Percentiles rank a stretch among this genome's conserved stretches.
phyloP scores from a whole-genome alignment of 2,329 filamentous ascomycete species.

The Cadophora luteo-olivacea region DNA sequence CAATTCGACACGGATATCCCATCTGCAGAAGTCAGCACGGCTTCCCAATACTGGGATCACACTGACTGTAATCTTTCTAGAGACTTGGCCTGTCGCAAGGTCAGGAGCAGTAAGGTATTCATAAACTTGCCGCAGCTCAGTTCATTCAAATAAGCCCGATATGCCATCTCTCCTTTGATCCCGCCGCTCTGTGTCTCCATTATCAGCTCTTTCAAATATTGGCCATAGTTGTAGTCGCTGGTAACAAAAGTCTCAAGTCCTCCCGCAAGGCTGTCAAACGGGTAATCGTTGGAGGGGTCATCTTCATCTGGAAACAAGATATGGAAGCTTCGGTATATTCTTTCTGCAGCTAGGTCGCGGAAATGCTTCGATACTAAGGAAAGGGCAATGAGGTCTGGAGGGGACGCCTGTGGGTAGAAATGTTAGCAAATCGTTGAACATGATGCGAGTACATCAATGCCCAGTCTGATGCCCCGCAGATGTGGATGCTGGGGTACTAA shows the following conservation, averaged over 20 bases:
- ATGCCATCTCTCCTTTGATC: slow-evolving; percentile 58
- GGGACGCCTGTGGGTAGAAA: slow-evolving; percentile 52
- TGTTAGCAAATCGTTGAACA: background rate
- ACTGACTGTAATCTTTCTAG: slow-evolving; percentile 64
- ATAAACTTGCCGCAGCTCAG: slow-evolving; percentile 68
- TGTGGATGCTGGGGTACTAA: background rate
- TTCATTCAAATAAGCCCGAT: slow-evolving; percentile 60
- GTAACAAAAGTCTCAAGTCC: slow-evolving; percentile 67
- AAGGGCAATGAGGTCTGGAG: slow-evolving; percentile 61
- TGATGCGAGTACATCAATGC: background rate
- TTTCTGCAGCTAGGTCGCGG: slow-evolving; percentile 61
- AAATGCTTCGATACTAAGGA: slow-evolving; percentile 64
- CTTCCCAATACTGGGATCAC: background rate
- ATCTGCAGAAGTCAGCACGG: slow-evolving; percentile 48
- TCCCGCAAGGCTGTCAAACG: slow-evolving; percentile 62
- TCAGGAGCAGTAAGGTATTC: slow-evolving; percentile 64
- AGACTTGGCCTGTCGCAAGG: slow-evolving; percentile 59
- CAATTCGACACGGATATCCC: slow-evolving; percentile 70
- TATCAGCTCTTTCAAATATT: slow-evolving; percentile 60
- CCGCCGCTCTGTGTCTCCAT: slow-evolving; percentile 62
- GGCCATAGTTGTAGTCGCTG: slow-evolving; percentile 68
- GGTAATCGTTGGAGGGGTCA: slow-evolving; percentile 56
- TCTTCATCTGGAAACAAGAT: slow-evolving; percentile 68
- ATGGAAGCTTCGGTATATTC: slow-evolving; percentile 65
- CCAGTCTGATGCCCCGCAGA: background rate